Evolutionary conservation across 441 rosid species (phyloP).

Genomic region (Jatropha multifida): DNA sequence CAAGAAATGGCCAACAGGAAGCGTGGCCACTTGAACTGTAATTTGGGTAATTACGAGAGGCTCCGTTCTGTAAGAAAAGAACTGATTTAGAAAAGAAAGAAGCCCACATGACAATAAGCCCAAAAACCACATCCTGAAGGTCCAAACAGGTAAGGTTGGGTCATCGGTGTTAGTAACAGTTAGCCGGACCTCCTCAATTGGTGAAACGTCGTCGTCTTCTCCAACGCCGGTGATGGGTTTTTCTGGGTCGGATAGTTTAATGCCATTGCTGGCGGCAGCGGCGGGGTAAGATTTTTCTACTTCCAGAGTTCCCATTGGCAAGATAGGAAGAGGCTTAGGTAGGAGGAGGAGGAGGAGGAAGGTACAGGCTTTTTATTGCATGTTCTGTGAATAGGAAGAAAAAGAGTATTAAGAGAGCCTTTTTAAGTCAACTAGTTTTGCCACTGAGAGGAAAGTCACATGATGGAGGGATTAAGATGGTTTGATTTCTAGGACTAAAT

Average conservation of each 20-base stretch:
- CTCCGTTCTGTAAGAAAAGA: slow-evolving; percentile 85
- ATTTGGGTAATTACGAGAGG: slow-evolving; percentile 82
- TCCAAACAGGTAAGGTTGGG: slow-evolving; percentile 79
- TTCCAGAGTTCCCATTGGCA: slow-evolving; percentile 30
- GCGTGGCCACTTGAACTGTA: slow-evolving; percentile 73
- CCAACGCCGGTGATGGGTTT: slow-evolving; percentile 17
- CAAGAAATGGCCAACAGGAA: slow-evolving; percentile 80
- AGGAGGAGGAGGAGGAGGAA: too few species aligned
- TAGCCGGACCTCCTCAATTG: slow-evolving; percentile 76
- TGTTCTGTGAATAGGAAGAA: not conserved
- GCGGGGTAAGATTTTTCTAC: slow-evolving; percentile 20
- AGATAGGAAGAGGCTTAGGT: not conserved
- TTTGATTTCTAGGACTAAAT: not conserved
- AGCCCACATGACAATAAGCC: slow-evolving; percentile 68
- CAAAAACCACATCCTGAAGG: slow-evolving; percentile 85
- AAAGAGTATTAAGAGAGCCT: too few species aligned
- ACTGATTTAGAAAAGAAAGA: slow-evolving; percentile 79
- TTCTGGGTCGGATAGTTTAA: slow-evolving; percentile 30
- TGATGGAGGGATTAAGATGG: not conserved
- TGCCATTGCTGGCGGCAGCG: not conserved
- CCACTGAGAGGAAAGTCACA: not conserved
- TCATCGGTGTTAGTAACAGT: slow-evolving; percentile 84
- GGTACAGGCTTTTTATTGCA: not conserved
- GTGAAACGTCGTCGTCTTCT: slow-evolving; percentile 52
- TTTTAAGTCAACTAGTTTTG: not conserved